Percentiles rank a stretch among this genome's conserved stretches.
Conservation (phyloP, 2,329 filamentous ascomycete species). For the Curvularia sp. region DNA sequence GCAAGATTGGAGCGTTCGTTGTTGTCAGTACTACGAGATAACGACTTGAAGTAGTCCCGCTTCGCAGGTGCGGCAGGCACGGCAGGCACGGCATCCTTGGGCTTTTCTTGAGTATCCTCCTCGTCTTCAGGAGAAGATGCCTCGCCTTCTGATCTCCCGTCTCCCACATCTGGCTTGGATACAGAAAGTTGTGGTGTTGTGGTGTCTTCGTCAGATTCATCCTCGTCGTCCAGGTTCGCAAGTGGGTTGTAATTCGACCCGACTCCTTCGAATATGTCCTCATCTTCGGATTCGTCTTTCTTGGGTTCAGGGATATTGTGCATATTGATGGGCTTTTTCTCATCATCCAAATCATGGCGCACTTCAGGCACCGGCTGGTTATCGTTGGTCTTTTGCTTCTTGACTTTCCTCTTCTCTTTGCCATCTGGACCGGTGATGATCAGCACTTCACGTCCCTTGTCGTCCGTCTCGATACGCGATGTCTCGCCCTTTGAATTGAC, state of each 20-base stretch:
- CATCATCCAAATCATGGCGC: slow-evolving; percentile 54
- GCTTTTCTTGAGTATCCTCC: slow-evolving; percentile 10
- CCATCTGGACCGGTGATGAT: slow-evolving; percentile 66
- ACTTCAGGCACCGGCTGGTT: slow-evolving; percentile 41
- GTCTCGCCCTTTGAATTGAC: slow-evolving; percentile 58
- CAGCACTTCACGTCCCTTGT: slow-evolving; percentile 63
- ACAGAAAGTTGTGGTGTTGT: neutral
- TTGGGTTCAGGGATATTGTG: slow-evolving; percentile 45
- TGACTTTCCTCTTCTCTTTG: slow-evolving; percentile 66
- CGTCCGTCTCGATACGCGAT: slow-evolving; percentile 63
- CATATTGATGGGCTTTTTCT: slow-evolving; percentile 54
- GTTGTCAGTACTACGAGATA: slow-evolving; percentile 12
- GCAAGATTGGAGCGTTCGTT: slow-evolving; percentile 46
- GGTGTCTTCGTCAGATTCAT: slow-evolving; percentile 22
- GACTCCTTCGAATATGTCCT: slow-evolving; percentile 68
- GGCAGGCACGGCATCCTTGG: slow-evolving; percentile 6
- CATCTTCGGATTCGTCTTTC: slow-evolving; percentile 58
- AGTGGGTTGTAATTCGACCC: slow-evolving; percentile 68
- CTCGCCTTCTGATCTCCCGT: neutral
- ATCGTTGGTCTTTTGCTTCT: slow-evolving; percentile 57
- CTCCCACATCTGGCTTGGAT: neutral
- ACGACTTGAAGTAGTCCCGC: slow-evolving; percentile 34
- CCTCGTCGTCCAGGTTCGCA: slow-evolving; percentile 59
- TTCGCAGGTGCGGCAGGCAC: slow-evolving; percentile 19
- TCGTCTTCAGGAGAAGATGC: slow-evolving; percentile 8